Conservation (phyloP, 768 basidiomycete species). For the Fibroporia radiculosa region DNA sequence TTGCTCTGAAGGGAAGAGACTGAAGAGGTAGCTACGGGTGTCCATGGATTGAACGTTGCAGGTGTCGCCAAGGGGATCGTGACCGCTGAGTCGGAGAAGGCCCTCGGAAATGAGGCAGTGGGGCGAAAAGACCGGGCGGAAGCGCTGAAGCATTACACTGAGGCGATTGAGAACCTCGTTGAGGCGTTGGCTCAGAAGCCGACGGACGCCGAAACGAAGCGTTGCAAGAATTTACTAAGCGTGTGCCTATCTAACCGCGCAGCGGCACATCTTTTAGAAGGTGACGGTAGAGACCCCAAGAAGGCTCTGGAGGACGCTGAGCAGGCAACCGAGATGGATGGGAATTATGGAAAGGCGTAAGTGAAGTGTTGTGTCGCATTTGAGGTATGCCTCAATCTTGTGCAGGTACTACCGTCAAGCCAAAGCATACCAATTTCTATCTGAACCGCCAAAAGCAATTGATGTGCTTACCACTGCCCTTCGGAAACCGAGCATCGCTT, state of each 20-base stretch:
- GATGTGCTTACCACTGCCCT: slow-evolving; percentile 22
- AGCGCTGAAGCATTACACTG: slow-evolving; percentile 24
- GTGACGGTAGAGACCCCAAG: slow-evolving; percentile 17
- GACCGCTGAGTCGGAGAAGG: slow-evolving; percentile 20
- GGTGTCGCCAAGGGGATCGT: slow-evolving; percentile 18
- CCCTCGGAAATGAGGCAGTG: slow-evolving; percentile 19
- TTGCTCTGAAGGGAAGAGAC: slow-evolving; percentile 19
- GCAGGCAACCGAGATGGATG: slow-evolving; percentile 19
- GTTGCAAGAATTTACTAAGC: slow-evolving; percentile 20
- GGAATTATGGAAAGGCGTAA: slow-evolving; percentile 27
- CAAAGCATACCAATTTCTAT: slow-evolving; percentile 20
- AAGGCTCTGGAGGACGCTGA: slow-evolving; percentile 28
- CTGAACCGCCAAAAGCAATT: slow-evolving; percentile 17
- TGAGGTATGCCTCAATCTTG: not conserved
- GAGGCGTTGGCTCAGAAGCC: slow-evolving; percentile 22
- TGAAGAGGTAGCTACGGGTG: slow-evolving; percentile 21
- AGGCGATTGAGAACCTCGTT: slow-evolving; percentile 21
- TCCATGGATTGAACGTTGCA: slow-evolving; percentile 21
- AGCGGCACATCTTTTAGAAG: slow-evolving; percentile 25
- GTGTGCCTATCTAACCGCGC: slow-evolving; percentile 28
- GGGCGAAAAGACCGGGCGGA: slow-evolving; percentile 18
- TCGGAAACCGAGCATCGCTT: slow-evolving; percentile 14
- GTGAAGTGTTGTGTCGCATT: slow-evolving; percentile 4
- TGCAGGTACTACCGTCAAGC: slow-evolving; percentile 28
- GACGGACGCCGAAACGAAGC: slow-evolving; percentile 17